Evolutionary conservation across 768 basidiomycete genomes (phyloP).

Genomic region (Mrakia frigida): DNA sequence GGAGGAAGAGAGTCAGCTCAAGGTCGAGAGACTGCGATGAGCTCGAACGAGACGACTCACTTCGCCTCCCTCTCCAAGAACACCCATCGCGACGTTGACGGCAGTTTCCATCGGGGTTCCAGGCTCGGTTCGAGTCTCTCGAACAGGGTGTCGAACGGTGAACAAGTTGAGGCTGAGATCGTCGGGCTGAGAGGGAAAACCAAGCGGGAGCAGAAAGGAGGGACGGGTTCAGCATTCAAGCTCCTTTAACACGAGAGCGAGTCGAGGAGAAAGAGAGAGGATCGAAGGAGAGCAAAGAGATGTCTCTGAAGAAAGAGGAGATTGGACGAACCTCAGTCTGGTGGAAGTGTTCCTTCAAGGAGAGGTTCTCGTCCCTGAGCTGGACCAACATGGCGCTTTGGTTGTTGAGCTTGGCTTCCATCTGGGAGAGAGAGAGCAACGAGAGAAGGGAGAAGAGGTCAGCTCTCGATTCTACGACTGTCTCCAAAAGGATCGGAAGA

Average conservation of each 20-base stretch:
- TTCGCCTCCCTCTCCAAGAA: slow-evolving; percentile 20
- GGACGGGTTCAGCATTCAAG: not conserved
- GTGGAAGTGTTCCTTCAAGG: slow-evolving; percentile 20
- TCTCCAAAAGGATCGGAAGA: not conserved
- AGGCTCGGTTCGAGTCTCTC: slow-evolving; percentile 25
- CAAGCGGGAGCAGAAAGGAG: not conserved
- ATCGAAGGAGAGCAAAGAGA: not conserved
- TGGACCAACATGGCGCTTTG: slow-evolving; percentile 29
- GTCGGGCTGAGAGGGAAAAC: not conserved
- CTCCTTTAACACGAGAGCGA: not conserved
- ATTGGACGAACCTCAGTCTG: slow-evolving; percentile 8
- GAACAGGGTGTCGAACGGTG: not conserved
- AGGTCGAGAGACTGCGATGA: not conserved
- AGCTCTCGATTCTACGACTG: not conserved
- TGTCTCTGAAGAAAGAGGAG: not conserved
- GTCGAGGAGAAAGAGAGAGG: not conserved
- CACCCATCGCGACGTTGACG: slow-evolving; percentile 29
- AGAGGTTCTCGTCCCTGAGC: slow-evolving; percentile 31
- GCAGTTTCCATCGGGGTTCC: slow-evolving; percentile 27
- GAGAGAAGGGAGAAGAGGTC: not conserved
- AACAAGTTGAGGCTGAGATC: not conserved
- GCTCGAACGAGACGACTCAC: not conserved
- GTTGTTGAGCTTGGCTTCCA: slow-evolving; percentile 31
- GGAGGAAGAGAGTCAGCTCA: not conserved
- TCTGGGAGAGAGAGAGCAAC: not conserved